These are phyloP conservation scores for Candida vartiovaarae DNA, from an alignment of 805 yeast species.

Conservation along the genomic window DNA sequence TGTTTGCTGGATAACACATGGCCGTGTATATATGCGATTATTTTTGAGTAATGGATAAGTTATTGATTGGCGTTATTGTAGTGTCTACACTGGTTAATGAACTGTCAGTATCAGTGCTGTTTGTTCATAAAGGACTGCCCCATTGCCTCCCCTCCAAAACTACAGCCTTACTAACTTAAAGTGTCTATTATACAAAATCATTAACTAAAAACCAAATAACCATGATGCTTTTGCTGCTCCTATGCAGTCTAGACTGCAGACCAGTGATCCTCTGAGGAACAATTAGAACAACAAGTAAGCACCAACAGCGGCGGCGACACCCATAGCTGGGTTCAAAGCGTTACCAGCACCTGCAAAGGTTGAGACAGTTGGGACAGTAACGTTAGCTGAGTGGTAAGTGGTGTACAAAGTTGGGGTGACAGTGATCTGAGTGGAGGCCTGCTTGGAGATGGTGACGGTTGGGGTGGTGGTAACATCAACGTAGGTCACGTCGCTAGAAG, in stretches of 20 bases:
- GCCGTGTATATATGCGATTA: background rate
- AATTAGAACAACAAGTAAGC: slow-evolving; percentile 23
- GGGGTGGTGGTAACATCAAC: slow-evolving; percentile 33
- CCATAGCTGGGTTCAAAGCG: slow-evolving; percentile 17
- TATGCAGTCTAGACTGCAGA: background rate
- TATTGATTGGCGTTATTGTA: background rate
- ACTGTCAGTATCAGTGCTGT: too few relatives aligned
- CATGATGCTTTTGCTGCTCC: background rate
- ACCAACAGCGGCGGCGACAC: slow-evolving; percentile 24
- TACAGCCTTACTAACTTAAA: background rate
- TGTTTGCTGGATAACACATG: background rate
- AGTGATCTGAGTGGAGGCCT: slow-evolving; percentile 34
- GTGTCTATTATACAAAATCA: background rate
- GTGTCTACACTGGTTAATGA: too few relatives aligned
- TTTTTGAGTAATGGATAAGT: background rate
- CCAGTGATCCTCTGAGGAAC: background rate
- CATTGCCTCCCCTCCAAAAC: background rate
- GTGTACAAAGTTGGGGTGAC: slow-evolving; percentile 32
- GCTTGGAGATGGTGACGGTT: slow-evolving; percentile 31
- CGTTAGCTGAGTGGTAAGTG: slow-evolving; percentile 21
- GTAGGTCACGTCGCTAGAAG: slow-evolving; percentile 31
- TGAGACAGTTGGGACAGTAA: slow-evolving; percentile 10
- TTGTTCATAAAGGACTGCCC: too few relatives aligned
- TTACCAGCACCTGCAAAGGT: slow-evolving; percentile 20
- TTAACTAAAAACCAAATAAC: background rate